Evolutionary conservation across 768 basidiomycete species (phyloP), one percentile per base, ranked within the genome.

Genomic region (Grammothele lineata): DNA sequence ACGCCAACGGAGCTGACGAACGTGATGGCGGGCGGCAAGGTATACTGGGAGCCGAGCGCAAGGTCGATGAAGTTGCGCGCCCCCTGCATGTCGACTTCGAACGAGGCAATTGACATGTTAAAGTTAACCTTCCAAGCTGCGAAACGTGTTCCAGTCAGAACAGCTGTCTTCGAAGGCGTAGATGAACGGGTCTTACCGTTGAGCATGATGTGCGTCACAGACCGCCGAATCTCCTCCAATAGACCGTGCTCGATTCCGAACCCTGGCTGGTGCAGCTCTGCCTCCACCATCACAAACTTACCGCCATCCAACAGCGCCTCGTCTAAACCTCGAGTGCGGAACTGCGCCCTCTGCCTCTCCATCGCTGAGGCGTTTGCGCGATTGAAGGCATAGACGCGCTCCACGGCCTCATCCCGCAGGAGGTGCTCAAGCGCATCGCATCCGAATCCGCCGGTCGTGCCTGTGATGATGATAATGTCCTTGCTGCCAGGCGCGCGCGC

Each of bases 41-140:
- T 40, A 43, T 37, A 43, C 1, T 45, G 53, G 14, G 57, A 55
- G 3, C 40, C 36, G 4, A 57, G 39, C 0, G 54, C 44, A 9
- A 57, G 45, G 24, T 57, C 51, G 25, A 57, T 39, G 5, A 55
- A 33, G 32, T 53, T 47, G 14, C 53, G 48, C 3, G 47, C 25
- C 5, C 51, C 66, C 63, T 15, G 57, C 52, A 45, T 71, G 34
- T 67, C 62, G 0, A 62, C 47, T 37, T 72, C 69, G 50, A 68
- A 73, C 2, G 71, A 72, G 0, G 48, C 25, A 1, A 74, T 51
- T 0, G 66, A 59, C 1, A 68, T 45, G 37, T 75, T 74, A 52
- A 75, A 74, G 42, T 76, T 62, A 5, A 76, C 57, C 17, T 62
- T 50, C 73, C 70, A 74, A 0, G 68, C 72, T 58, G n/a, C 15